phyloP scores from a whole-genome alignment of 2,329 filamentous ascomycete species.

The Epichloe brachyelytri region DNA sequence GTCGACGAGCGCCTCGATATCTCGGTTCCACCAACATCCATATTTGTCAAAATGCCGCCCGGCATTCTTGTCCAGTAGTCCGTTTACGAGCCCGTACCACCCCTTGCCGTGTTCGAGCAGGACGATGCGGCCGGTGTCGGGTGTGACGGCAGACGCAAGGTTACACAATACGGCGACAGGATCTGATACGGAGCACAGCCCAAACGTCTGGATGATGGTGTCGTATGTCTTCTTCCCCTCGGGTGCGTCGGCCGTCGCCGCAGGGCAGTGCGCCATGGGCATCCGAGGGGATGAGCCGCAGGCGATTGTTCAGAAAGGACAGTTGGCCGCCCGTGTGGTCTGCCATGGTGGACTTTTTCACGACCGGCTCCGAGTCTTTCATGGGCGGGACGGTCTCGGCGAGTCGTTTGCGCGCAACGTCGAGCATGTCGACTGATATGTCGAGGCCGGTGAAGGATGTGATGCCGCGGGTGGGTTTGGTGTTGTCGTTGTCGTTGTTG shows the following conservation, averaged over 20 bases:
- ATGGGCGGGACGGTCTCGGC: conserved; percentile 29
- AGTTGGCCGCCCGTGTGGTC: conserved; percentile 23
- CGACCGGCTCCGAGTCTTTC: conserved; percentile 17
- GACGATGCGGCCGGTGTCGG: conserved; percentile 44
- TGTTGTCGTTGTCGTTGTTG: not conserved
- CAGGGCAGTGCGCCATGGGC: conserved; percentile 31
- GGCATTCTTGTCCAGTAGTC: conserved; percentile 41
- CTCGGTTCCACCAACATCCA: conserved; percentile 58
- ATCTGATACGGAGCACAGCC: conserved; percentile 48
- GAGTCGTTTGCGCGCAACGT: conserved; percentile 41
- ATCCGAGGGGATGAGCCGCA: conserved; percentile 37
- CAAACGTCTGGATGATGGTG: conserved; percentile 51
- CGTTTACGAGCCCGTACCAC: conserved; percentile 40
- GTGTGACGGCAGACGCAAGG: conserved; percentile 38
- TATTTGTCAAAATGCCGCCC: conserved; percentile 43
- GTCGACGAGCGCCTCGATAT: conserved; percentile 42
- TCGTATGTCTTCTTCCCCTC: conserved; percentile 35
- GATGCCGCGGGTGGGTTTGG: conserved; percentile 17
- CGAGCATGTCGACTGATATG: conserved; percentile 47
- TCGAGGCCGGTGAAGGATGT: conserved; percentile 49
- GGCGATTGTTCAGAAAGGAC: conserved; percentile 25
- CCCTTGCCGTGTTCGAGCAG: conserved; percentile 51
- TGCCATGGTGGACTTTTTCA: conserved; percentile 20
- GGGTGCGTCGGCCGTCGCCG: conserved; percentile 10
- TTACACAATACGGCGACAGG: conserved; percentile 40